phyloP scores from a whole-genome alignment of 129 eudicot genomes.

The carrot (Daucus carota) region DH1_v3.0 NC_030386.2:5725001-5725500 shows the following conservation, averaged over 20 bases:
- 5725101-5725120: background rate
- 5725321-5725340: background rate
- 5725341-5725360: background rate
- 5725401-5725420: background rate
- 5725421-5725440: background rate
- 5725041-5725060: constrained; percentile 11
- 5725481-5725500: background rate
- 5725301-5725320: constrained; percentile 6
- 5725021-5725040: constrained; percentile 5
- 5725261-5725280: constrained; percentile 1
- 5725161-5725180: background rate
- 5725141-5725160: background rate
- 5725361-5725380: background rate
- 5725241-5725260: constrained; percentile 4
- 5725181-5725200: background rate
- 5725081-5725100: background rate
- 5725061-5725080: background rate
- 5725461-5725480: background rate
- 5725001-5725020: background rate
- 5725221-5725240: constrained; percentile 2
- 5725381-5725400: background rate
- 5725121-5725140: background rate
- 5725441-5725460: background rate
- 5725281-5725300: constrained; percentile 6
- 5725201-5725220: background rate